These are phyloP conservation scores for Opeltia flavorubescens DNA, from an alignment of 495 filamentous ascomycete species.

Conservation along the genomic window DNA sequence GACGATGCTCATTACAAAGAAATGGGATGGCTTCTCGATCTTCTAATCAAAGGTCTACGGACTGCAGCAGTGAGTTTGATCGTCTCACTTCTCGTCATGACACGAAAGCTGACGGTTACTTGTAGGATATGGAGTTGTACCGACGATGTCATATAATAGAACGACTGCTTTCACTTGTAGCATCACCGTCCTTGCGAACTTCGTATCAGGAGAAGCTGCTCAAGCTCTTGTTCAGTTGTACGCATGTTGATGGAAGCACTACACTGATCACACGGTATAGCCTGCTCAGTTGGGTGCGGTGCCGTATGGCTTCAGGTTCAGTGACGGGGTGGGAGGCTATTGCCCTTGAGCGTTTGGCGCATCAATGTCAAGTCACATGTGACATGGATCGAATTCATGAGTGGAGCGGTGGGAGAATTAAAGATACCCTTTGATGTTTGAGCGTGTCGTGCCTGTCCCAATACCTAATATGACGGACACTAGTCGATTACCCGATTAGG, in stretches of 20 bases:
- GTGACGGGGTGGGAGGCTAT: constrained; percentile 28
- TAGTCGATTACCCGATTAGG: no score
- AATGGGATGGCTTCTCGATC: constrained; percentile 65
- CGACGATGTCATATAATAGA: constrained; percentile 69
- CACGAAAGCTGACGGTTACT: background rate
- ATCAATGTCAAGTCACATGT: constrained; percentile 52
- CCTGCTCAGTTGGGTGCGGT: constrained; percentile 66
- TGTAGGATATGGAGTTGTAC: constrained; percentile 67
- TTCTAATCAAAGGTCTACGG: constrained; percentile 55
- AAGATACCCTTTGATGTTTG: no score
- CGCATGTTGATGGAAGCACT: constrained; percentile 62
- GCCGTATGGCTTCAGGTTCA: constrained; percentile 31
- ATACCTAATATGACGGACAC: no score
- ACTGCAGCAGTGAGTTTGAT: constrained; percentile 33
- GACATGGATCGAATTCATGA: constrained; percentile 48
- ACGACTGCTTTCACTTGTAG: constrained; percentile 55
- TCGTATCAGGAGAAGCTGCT: constrained; percentile 53
- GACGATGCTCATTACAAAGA: constrained; percentile 66
- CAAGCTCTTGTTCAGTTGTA: constrained; percentile 57
- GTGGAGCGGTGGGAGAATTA: constrained; percentile 46
- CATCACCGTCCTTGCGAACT: constrained; percentile 45
- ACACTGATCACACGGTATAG: constrained; percentile 77
- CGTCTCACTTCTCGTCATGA: background rate
- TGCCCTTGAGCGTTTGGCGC: constrained; percentile 42
- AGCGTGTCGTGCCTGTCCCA: no score